Evolutionary conservation across 441 rosid genomes (phyloP).

Genomic region (Iberis amara): DNA sequence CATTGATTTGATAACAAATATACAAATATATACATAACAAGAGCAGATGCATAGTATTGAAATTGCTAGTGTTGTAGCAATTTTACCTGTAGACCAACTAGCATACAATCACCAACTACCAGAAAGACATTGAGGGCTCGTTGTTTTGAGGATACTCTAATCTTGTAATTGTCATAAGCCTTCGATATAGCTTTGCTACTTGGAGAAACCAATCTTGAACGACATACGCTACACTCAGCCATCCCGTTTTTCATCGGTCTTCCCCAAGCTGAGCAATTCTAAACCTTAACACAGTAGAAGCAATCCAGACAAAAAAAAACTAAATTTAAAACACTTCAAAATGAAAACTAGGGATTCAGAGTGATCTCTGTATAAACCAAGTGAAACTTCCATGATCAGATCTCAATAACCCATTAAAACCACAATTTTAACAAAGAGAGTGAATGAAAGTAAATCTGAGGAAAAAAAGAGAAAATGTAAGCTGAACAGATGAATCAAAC

Average conservation of each 20-base stretch:
- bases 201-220: constrained; percentile 24
- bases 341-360: too few species aligned
- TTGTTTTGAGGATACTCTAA: constrained; percentile 26
- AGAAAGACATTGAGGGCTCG: constrained; percentile 26
- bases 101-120: constrained; percentile 30
- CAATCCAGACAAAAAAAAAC: too few species aligned
- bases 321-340: too few species aligned
- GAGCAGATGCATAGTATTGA: too few species aligned
- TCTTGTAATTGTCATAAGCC: constrained; percentile 29
- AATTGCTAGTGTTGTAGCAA: too few species aligned
- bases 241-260: constrained; percentile 58
- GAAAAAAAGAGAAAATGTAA: too few species aligned
- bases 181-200: constrained; percentile 20
- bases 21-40: too few species aligned
- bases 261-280: constrained; percentile 22
- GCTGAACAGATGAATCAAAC: too few species aligned
- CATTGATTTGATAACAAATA: not conserved
- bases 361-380: not conserved
- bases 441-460: too few species aligned
- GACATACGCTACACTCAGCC: constrained; percentile 83
- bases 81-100: constrained; percentile 33
- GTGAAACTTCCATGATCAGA: constrained; percentile 26
- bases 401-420: constrained; percentile 5
- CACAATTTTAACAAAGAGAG: too few species aligned
- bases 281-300: too few species aligned